These are phyloP conservation scores for Candida sithepensis DNA, from an alignment of 805 yeast species.

Conservation along the genomic window DNA sequence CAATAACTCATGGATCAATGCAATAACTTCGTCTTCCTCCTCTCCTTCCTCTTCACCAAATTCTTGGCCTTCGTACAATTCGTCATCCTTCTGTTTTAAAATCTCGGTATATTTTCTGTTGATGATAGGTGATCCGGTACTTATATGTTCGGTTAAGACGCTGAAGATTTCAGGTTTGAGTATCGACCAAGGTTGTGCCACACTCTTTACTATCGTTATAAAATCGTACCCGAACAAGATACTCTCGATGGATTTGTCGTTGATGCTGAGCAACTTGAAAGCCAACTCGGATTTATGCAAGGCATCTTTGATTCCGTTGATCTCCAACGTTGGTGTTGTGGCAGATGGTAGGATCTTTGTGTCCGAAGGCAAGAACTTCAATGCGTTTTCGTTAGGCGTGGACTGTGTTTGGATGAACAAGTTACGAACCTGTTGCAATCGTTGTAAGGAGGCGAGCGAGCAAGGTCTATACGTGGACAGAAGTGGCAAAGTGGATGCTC, in stretches of 20 bases:
- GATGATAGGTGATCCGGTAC: slow-evolving; percentile 55
- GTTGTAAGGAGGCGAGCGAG: not conserved
- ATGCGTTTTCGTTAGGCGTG: slow-evolving; percentile 84
- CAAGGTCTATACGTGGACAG: not conserved
- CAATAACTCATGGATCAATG: slow-evolving; percentile 87
- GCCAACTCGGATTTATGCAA: slow-evolving; percentile 67
- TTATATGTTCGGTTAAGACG: slow-evolving; percentile 50
- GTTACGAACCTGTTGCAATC: not conserved
- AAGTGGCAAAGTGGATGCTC: not conserved
- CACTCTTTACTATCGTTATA: slow-evolving; percentile 70
- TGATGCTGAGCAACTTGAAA: slow-evolving; percentile 65
- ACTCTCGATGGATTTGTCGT: slow-evolving; percentile 59
- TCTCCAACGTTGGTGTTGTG: slow-evolving; percentile 59
- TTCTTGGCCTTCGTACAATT: slow-evolving; percentile 29
- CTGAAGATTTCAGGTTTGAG: slow-evolving; percentile 67
- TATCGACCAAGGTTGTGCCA: slow-evolving; percentile 44
- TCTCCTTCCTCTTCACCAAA: slow-evolving; percentile 53
- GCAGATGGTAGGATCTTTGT: slow-evolving; percentile 60
- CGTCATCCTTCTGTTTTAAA: slow-evolving; percentile 35
- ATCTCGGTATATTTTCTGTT: slow-evolving; percentile 32
- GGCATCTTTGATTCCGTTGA: slow-evolving; percentile 72
- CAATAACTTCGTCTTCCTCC: slow-evolving; percentile 75
- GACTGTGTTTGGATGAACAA: slow-evolving; percentile 76
- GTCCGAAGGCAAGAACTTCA: slow-evolving; percentile 73
- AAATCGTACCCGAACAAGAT: slow-evolving; percentile 82